Percentiles rank a stretch among this genome's conserved stretches.
These are phyloP conservation scores for Phyllosticta citribraziliensis DNA, from an alignment of 2,329 filamentous ascomycete genomes.

Conservation along the genomic window DNA sequence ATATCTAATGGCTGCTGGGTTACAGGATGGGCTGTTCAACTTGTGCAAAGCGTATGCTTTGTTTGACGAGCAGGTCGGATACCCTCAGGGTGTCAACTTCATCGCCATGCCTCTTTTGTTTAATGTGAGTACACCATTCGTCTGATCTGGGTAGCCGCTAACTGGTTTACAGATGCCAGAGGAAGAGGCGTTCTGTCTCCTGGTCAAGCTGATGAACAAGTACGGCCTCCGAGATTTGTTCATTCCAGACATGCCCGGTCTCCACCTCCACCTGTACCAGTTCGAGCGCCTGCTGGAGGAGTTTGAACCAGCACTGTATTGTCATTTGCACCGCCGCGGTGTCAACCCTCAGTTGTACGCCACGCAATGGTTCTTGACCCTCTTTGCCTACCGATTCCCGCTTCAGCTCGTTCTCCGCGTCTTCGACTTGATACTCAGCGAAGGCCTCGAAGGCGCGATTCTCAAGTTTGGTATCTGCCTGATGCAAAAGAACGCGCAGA, in stretches of 20 bases:
- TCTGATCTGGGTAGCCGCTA: conserved; percentile 16
- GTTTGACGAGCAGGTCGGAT: conserved; percentile 88
- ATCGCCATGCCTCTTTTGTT: conserved; percentile 93
- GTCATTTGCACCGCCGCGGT: conserved; percentile 77
- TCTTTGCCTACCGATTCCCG: conserved; percentile 98
- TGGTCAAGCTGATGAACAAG: conserved; percentile 93
- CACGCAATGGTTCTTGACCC: conserved; percentile 96
- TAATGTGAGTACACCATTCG: conserved; percentile 52
- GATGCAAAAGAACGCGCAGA: conserved; percentile 85
- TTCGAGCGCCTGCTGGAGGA: conserved; percentile 94
- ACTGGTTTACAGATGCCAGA: conserved; percentile 69
- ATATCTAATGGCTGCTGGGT: conserved; percentile 79
- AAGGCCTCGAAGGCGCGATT: conserved; percentile 80
- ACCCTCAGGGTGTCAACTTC: conserved; percentile 93
- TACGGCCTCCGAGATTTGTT: conserved; percentile 91
- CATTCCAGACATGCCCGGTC: conserved; percentile 87
- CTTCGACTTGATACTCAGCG: conserved; percentile 88
- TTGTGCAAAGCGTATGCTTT: conserved; percentile 96
- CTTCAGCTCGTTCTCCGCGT: conserved; percentile 92
- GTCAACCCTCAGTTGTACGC: conserved; percentile 91
- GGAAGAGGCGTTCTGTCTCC: conserved; percentile 88
- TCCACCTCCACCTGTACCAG: conserved; percentile 88
- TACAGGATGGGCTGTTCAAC: conserved; percentile 89
- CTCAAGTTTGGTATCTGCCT: conserved; percentile 89
- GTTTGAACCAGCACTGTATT: conserved; percentile 85